Conservation (phyloP, 2,329 filamentous ascomycete genomes). For the Fusarium devonianum region DNA sequence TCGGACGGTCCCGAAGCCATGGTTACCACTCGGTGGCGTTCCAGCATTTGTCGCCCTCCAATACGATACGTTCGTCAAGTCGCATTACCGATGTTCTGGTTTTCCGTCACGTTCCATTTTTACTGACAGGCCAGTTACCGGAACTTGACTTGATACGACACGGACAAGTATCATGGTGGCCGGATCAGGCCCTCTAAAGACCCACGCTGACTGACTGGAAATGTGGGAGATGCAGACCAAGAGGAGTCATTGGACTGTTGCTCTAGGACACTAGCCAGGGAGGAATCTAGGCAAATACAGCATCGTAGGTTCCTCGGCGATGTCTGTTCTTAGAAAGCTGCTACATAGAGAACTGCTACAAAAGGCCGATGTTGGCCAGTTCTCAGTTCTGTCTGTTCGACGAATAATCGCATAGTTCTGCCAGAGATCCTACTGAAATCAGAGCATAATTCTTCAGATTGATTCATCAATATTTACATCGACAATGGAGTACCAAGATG, state of each 20-base stretch:
- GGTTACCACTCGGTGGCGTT: conserved; percentile 22
- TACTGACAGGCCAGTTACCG: conserved; percentile 17
- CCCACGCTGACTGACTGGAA: conserved; percentile 36
- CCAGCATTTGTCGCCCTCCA: conserved; percentile 21
- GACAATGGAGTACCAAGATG: conserved; percentile 15
- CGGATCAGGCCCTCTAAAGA: conserved; percentile 23
- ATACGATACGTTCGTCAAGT: conserved; percentile 24
- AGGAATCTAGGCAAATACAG: conserved; percentile 14
- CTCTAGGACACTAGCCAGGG: conserved; percentile 4
- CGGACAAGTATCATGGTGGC: conserved; percentile 23
- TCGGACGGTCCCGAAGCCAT: conserved; percentile 12
- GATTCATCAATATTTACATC: no score
- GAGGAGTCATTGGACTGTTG: conserved; percentile 15
- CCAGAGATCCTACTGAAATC: not conserved
- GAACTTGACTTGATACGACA: conserved; percentile 15
- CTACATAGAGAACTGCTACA: conserved; percentile 10
- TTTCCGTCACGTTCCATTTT: conserved; percentile 36
- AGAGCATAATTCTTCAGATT: not conserved
- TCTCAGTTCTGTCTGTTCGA: no score
- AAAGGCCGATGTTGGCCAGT: conserved; percentile 1
- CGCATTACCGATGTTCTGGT: conserved; percentile 32
- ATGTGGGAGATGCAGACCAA: conserved; percentile 7
- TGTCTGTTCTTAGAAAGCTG: conserved; percentile 1
- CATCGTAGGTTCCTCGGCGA: conserved; percentile 10
- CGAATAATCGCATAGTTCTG: not conserved